Base-by-base conservation (phyloP, 148 eudicot genomes). In the Amaranthus cruentus region DNA sequence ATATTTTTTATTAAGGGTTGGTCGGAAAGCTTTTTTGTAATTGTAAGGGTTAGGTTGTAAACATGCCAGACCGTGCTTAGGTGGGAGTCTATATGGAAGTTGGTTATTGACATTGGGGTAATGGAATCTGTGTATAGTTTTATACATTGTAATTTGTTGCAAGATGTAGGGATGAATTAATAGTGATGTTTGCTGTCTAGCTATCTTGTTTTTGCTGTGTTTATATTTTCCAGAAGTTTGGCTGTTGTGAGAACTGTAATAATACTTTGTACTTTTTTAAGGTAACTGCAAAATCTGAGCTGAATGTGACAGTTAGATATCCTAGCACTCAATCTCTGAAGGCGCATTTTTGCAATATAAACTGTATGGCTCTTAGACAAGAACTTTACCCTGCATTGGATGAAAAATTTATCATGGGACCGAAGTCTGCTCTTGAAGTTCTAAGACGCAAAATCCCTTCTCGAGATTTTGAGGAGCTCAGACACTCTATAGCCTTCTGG, bases 261-360 rank as follows among this genome's bases (percentile, higher is more conserved):
- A 62, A 52, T 75, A 2, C 42, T 7, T 64, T 5, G 3, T 44
- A 18, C 12, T 57, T 4, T 70, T 69, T 72, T 63, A 74, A 93
- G 98, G 98, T 93, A 8, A 81, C 83, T 72, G 84, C 93, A 81
- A 87, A 81, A 75, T 85, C 93, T 12, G 89, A 81, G 74, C 60
- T 73, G 69, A 85, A 69, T 46, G 85, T 94, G 10, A 75, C 89
- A 0, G 81, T 94, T 70, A 83, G 88, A 68, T 94, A 51, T 73
- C 98, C 98, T 14, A 91, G 97, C 81, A 47, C 69, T 70, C 63
- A 60, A 61, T 91, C 97, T 6, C 78, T 94, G 13, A 65, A 73
- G 56, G 79, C 73, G 14, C 89, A 84, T 75, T 88, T 91, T 72
- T 75, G 80, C 79, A 61, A 71, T n/a, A 51, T 64, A 11, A 47